Base-by-base conservation (phyloP, 331 rosid genomes). In the Phaseolus coccineus region DNA sequence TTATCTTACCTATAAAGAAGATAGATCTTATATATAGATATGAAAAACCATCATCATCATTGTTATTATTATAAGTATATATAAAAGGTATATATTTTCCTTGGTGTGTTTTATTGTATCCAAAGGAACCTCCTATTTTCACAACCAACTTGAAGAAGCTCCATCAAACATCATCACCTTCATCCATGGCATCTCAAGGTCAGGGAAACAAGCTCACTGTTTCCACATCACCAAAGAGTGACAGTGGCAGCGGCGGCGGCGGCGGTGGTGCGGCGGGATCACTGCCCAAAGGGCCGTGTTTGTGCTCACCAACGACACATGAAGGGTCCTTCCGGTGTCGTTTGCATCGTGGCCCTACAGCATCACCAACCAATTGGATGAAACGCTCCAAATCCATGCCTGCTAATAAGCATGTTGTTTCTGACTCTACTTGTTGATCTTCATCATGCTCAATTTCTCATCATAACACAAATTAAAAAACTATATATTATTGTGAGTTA, bases 311-410 rank as follows among this genome's bases (percentile, higher is more conserved):
- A 53, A 95, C 98, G 30, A 84, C 91, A 47, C 98, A 95, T 48
- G 85, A 89, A 81, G 99, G 99, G 6, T 95, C 99, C 0, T 95
- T 95, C 85, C 76, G 97, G 68, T 95, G 99, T 73, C 88, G 96
- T 74, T 77, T 93, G 64, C 99, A 95, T 72, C 96, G 98, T 4
- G 73, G 55, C 6, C 53, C 90, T 0, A 35, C 89, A 0, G 53
- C 86, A 0, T 10, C 92, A 0, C 73, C 96, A 0, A 27, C 83
- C 15, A 61, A 14, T 31, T 87, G 88, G 90, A 84, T 86, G 90
- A 89, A 89, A 84, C 87, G 94, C 9, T 89, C 96, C 31, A 86
- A 86, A 7, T 91, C 97, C 84, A 87, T 86, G 91, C 88, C 97
- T 42, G 48, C 77, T 39, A 35, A 83, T 51, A 85, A 91, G 50